Conservation (phyloP, 371 early-diverging fungal species). For the Chytridium lagenaria region DNA sequence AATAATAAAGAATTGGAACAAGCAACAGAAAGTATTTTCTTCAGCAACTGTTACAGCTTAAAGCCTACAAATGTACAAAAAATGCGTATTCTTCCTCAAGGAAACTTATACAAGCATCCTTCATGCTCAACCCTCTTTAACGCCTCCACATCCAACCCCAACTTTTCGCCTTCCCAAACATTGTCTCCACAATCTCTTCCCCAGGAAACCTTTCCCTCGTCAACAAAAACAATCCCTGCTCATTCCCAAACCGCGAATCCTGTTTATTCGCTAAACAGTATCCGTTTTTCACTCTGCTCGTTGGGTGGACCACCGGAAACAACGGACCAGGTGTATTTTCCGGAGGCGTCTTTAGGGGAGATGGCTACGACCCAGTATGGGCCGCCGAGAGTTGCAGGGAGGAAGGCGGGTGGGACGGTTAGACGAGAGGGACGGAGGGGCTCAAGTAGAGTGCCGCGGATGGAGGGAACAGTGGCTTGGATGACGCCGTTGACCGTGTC, state of each 20-base stretch:
- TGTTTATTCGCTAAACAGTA: slow-evolving; percentile 3
- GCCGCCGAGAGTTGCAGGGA: slow-evolving; percentile 10
- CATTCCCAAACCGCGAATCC: neutral
- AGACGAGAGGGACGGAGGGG: slow-evolving; percentile 10
- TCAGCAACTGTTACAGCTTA: too few relatives aligned
- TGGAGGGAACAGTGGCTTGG: slow-evolving; percentile 14
- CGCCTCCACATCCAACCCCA: neutral
- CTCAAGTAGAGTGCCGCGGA: neutral
- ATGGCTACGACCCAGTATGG: slow-evolving; percentile 20
- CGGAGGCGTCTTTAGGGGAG: neutral
- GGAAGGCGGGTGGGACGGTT: slow-evolving; percentile 1
- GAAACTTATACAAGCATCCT: slow-evolving; percentile 10
- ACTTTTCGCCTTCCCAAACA: neutral
- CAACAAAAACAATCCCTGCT: slow-evolving; percentile 9
- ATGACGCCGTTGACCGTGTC: slow-evolving; percentile 15
- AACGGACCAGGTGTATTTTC: neutral
- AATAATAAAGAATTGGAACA: too few relatives aligned
- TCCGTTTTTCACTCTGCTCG: neutral
- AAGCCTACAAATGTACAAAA: too few relatives aligned
- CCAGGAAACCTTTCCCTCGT: neutral
- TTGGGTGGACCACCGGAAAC: slow-evolving; percentile 13
- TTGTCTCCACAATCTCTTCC: neutral
- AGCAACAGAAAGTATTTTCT: too few relatives aligned
- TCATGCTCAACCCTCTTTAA: slow-evolving; percentile 9
- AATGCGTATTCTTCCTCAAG: too few relatives aligned